phyloP scores from a whole-genome alignment of 2,329 filamentous ascomycete species.

The Penicillium palitans region DNA sequence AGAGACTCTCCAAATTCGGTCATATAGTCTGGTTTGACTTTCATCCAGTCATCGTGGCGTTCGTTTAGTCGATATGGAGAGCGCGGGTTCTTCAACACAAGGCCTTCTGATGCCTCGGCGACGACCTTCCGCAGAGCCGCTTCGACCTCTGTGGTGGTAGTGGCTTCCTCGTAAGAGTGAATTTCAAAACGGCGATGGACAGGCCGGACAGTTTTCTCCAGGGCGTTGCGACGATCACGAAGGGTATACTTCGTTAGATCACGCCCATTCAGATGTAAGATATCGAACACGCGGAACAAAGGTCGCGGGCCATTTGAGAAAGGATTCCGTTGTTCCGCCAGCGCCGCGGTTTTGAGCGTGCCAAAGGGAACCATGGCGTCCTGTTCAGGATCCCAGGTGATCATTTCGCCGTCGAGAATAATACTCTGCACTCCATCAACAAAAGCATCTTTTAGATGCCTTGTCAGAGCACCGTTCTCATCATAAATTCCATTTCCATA shows the following conservation, averaged over 20 bases:
- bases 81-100: conserved; percentile 90
- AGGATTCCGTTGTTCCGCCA: conserved; percentile 74
- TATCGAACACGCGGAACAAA: conserved; percentile 84
- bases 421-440: conserved; percentile 74
- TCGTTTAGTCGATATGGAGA: conserved; percentile 85
- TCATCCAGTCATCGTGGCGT: conserved; percentile 95
- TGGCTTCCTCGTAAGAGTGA: conserved; percentile 69
- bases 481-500: conserved; percentile 79
- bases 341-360: conserved; percentile 85
- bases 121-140: conserved; percentile 77
- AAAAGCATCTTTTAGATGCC: conserved; percentile 77
- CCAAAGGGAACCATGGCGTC: conserved; percentile 88
- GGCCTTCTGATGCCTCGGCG: conserved; percentile 80
- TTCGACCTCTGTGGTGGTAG: conserved; percentile 71
- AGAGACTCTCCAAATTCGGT: conserved; percentile 90
- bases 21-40: conserved; percentile 99
- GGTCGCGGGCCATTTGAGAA: conserved; percentile 68
- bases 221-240: conserved; percentile 72
- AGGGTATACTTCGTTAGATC: conserved; percentile 80
- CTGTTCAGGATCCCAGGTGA: conserved; percentile 88
- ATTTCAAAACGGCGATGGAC: conserved; percentile 79
- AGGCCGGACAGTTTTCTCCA: conserved; percentile 68
- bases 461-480: conserved; percentile 72
- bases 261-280: conserved; percentile 80
- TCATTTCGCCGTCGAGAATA: conserved; percentile 97